Conservation (phyloP, 257 asterid genomes). For the Pogostemon cablin region DNA sequence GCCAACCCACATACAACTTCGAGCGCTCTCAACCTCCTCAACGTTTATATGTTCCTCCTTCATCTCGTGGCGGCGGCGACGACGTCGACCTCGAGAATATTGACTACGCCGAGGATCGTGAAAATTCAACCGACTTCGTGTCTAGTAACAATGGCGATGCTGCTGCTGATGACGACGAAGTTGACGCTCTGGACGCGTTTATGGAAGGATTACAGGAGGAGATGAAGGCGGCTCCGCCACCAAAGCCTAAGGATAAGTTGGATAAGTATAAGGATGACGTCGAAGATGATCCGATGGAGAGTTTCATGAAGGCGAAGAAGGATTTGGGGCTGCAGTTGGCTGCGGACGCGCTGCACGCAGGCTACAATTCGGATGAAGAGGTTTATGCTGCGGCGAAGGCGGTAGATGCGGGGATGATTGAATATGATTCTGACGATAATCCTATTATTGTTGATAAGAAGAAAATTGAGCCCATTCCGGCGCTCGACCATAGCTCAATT, state of each 20-base stretch:
- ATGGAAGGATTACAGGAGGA: constrained; percentile 96
- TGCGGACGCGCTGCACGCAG: constrained; percentile 91
- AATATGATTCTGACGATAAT: constrained; percentile 94
- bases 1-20: constrained; percentile 82
- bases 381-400: constrained; percentile 99
- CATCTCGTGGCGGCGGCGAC: constrained; percentile 71
- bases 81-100: constrained; percentile 84
- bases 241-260: constrained; percentile 74
- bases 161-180: constrained; percentile 59
- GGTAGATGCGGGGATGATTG: constrained; percentile 86
- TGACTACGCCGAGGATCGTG: constrained; percentile 62
- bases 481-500: constrained; percentile 73
- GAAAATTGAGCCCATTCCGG: constrained; percentile 87
- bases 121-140: constrained; percentile 32
- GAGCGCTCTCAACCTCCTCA: constrained; percentile 76
- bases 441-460: constrained; percentile 80
- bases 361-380: constrained; percentile 97
- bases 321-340: constrained; percentile 93
- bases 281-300: constrained; percentile 91
- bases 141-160: constrained; percentile 15
- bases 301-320: constrained; percentile 81
- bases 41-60: constrained; percentile 76
- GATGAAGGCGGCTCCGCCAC: constrained; percentile 84
- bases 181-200: constrained; percentile 96
- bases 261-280: constrained; percentile 82